A percentile compares a stretch with the other conserved stretches of the same genome.
Evolutionary conservation across 352 stramenopile genomes (phyloP).

Genomic region (Paralagenidium karlingii): DNA sequence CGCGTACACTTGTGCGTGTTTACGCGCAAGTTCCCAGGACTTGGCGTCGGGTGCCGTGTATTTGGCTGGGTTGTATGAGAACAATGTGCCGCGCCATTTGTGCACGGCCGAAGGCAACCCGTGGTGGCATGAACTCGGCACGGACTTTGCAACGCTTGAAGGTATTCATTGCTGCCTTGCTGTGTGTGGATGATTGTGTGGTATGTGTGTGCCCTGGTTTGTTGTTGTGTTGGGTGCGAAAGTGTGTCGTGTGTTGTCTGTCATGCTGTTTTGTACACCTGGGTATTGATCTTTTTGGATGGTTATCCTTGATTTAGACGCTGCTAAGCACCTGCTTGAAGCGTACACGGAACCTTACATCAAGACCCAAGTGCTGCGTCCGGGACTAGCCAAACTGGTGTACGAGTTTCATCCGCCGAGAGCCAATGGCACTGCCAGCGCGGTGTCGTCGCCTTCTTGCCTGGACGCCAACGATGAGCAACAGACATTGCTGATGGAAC

Average conservation of each 20-base stretch:
- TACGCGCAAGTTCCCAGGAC: constrained; percentile 52
- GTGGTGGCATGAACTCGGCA: constrained; percentile 62
- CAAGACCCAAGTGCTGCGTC: constrained; percentile 53
- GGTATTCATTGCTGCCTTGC: constrained; percentile 42
- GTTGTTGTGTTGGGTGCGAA: constrained; percentile 19
- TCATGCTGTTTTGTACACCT: constrained; percentile 1
- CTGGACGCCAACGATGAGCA: constrained; percentile 17
- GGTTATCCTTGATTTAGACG: constrained; percentile 29
- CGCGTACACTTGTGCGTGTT: constrained; percentile 72
- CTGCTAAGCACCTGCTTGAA: constrained; percentile 58
- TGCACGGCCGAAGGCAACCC: constrained; percentile 34
- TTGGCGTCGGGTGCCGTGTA: constrained; percentile 74
- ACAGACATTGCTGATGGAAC: constrained; percentile 14
- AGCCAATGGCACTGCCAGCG: constrained; percentile 31
- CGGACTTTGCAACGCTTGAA: constrained; percentile 64
- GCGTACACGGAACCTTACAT: constrained; percentile 73
- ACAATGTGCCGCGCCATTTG: constrained; percentile 50
- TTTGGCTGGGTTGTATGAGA: constrained; percentile 72
- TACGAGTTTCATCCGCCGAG: constrained; percentile 53
- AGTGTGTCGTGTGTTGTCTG: constrained; percentile 24
- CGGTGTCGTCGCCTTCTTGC: constrained; percentile 5
- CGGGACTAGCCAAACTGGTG: constrained; percentile 60
- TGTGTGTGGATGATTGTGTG: constrained; percentile 16
- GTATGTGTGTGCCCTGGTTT: too few relatives aligned
- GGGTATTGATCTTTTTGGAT: not conserved